Conservation (phyloP, 495 filamentous ascomycete species). For the Bombardia bombarda region DNA sequence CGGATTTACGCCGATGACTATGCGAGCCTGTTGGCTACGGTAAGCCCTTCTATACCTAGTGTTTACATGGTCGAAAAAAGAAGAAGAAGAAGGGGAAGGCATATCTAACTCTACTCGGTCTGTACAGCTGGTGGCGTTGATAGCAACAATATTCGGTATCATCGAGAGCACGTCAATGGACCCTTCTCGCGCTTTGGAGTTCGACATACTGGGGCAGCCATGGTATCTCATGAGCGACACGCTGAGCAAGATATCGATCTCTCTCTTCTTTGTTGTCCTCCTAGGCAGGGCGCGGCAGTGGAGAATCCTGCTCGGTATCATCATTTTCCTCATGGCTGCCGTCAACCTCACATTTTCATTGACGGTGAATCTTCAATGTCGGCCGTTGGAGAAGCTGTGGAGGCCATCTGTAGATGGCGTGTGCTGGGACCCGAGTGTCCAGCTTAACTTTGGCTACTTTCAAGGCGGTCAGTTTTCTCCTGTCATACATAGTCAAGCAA, state of each 20-base stretch:
- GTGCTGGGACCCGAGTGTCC: constrained; percentile 25
- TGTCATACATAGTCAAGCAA: too few relatives aligned
- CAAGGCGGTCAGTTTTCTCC: constrained; percentile 23
- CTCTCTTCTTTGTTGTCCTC: constrained; percentile 23
- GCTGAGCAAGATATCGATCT: constrained; percentile 30
- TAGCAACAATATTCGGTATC: constrained; percentile 27
- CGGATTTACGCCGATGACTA: constrained; percentile 26
- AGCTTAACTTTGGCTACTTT: constrained; percentile 28
- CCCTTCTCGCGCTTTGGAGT: constrained; percentile 20
- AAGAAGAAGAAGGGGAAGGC: too few relatives aligned
- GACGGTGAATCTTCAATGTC: constrained; percentile 27
- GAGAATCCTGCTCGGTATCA: constrained; percentile 20
- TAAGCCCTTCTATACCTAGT: constrained; percentile 14
- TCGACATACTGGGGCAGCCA: constrained; percentile 26
- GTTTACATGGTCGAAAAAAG: too few relatives aligned
- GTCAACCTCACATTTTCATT: constrained; percentile 26
- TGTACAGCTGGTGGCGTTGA: constrained; percentile 23
- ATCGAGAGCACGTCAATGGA: constrained; percentile 20
- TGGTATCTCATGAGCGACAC: constrained; percentile 30
- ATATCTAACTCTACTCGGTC: too few relatives aligned
- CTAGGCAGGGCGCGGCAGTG: constrained; percentile 18
- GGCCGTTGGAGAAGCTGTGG: constrained; percentile 30
- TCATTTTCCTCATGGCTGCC: constrained; percentile 24
- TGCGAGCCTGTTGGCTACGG: constrained; percentile 19
- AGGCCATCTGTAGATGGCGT: constrained; percentile 14